These are phyloP conservation scores for Candolleomyces aberdarensis DNA, from an alignment of 768 basidiomycete species.

Conservation along the genomic window DNA sequence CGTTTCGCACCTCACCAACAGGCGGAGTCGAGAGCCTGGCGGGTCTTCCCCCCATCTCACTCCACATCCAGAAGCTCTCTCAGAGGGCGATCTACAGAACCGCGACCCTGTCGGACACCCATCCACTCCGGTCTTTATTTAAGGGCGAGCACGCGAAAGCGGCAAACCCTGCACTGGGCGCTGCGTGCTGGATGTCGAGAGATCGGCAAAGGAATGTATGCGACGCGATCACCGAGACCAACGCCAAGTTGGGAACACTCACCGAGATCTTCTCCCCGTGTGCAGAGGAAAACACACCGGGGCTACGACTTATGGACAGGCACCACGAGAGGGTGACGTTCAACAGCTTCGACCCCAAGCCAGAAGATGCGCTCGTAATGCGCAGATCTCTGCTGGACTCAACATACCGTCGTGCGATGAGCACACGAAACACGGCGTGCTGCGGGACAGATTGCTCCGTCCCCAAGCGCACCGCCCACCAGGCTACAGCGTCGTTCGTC, in stretches of 20 bases:
- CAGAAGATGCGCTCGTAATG: background rate
- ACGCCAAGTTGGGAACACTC: background rate
- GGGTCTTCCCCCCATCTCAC: too few relatives aligned
- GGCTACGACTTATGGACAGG: background rate
- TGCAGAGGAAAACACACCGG: background rate
- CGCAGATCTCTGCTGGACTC: background rate
- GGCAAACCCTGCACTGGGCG: background rate
- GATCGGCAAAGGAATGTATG: background rate
- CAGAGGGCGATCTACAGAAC: too few relatives aligned
- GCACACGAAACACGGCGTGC: too few relatives aligned
- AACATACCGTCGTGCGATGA: background rate
- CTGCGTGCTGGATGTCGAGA: background rate
- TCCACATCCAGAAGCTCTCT: too few relatives aligned
- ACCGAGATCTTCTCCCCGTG: background rate
- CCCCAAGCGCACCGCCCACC: too few relatives aligned
- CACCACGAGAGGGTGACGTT: background rate
- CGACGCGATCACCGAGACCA: background rate
- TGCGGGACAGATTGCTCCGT: too few relatives aligned
- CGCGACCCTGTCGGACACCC: too few relatives aligned
- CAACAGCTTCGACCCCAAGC: background rate
- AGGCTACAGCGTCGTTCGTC: too few relatives aligned
- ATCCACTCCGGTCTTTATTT: too few relatives aligned
- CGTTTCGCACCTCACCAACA: constrained; percentile 1
- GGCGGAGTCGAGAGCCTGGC: background rate
- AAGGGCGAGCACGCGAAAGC: background rate